These are phyloP conservation scores for Colletotrichum tanaceti DNA, from an alignment of 2,329 filamentous ascomycete species.

Conservation along the genomic window DNA sequence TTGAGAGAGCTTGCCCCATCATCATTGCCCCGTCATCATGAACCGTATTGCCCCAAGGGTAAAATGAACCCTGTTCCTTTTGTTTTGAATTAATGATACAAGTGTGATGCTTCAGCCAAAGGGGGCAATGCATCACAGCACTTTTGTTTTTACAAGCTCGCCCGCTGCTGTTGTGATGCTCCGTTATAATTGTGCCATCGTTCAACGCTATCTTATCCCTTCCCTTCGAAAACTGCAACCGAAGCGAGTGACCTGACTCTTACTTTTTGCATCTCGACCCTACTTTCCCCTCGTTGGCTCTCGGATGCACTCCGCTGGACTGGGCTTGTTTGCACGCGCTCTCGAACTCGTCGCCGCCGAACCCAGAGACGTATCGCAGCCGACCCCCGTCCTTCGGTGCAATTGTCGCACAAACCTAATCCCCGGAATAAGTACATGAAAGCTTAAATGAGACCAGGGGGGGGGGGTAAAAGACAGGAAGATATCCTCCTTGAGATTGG, in stretches of 20 bases:
- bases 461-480: too few relatives aligned
- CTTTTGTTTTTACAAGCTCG: background rate
- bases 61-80: background rate
- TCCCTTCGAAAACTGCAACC: too few relatives aligned
- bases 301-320: background rate
- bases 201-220: too few relatives aligned
- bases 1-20: too few relatives aligned
- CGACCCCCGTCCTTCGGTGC: slow-evolving; percentile 5
- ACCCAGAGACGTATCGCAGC: slow-evolving; percentile 1
- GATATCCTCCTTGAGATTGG: too few relatives aligned
- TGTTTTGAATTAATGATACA: too few relatives aligned
- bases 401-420: slow-evolving; percentile 15
- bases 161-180: background rate
- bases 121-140: background rate
- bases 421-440: background rate
- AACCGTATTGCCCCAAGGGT: too few relatives aligned
- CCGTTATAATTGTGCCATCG: background rate
- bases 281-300: background rate
- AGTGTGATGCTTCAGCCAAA: background rate
- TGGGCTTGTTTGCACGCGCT: slow-evolving; percentile 4
- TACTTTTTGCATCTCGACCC: slow-evolving; percentile 9
- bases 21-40: too few relatives aligned
- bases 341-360: slow-evolving; percentile 25
- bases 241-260: background rate
- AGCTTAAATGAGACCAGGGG: too few relatives aligned